phyloP scores from a whole-genome alignment of 495 filamentous ascomycete species.

The Aspergillus sparsus region DNA sequence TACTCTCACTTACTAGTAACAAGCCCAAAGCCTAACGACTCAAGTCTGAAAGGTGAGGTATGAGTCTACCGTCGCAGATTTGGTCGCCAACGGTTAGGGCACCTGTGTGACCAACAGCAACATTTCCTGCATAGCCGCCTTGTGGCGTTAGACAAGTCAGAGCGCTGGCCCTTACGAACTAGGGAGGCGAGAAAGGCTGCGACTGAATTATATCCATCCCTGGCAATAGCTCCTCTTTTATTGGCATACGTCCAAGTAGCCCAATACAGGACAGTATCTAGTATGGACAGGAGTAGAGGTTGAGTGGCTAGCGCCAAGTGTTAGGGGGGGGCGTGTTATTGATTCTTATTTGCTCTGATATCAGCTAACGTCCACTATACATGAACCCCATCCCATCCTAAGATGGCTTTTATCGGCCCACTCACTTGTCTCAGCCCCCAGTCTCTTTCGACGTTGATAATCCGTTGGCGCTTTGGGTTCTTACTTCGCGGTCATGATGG shows the following conservation, averaged over 20 bases:
- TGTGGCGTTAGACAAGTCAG: constrained; percentile 26
- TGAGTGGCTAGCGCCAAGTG: constrained; percentile 17
- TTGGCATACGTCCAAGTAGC: constrained; percentile 2
- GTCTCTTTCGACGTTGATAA: not conserved
- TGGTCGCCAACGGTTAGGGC: not conserved
- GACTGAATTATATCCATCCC: not conserved
- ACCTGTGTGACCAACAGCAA: constrained; percentile 14
- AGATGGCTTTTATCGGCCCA: not conserved
- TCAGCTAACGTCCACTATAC: not conserved
- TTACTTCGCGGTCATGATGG: no score
- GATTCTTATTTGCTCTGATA: not conserved
- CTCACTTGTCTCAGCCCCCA: not conserved
- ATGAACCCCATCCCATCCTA: not conserved
- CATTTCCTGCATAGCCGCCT: constrained; percentile 14
- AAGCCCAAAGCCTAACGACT: not conserved
- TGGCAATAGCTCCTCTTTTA: not conserved
- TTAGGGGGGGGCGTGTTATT: not conserved
- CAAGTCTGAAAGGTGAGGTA: constrained; percentile 1
- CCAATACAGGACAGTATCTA: not conserved
- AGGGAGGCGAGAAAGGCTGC: constrained; percentile 5
- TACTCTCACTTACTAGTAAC: constrained; percentile 1
- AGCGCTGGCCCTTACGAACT: constrained; percentile 1
- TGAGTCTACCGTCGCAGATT: constrained; percentile 8
- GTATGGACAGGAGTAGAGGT: constrained; percentile 3
- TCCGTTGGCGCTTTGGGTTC: no score